Evolutionary conservation across 805 yeast species (phyloP), one percentile per base, ranked within the genome.

Genomic region (Pichia kluyveri): DNA sequence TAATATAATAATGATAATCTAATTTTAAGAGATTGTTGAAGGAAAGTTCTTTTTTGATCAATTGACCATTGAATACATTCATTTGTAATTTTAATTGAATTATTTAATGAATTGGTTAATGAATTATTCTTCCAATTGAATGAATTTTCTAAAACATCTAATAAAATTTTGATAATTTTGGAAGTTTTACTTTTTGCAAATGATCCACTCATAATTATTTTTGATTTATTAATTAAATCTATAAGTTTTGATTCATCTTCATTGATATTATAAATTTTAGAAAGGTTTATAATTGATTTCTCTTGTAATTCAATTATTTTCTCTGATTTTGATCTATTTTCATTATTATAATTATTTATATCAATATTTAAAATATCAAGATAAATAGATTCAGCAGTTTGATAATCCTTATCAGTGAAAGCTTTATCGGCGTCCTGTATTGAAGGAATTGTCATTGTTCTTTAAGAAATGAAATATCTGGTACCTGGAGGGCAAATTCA

Each of bases 151-250:
- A 86, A 79, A 52, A 79, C 70, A 60, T 91, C 98, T 57, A 93
- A 82, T 60, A 93, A 72, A 39, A 79, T 74, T 58, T 83, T 83
- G 56, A 91, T 82, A 48, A 91, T 85, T 65, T 91, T 93, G 19
- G 98, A 96, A 9, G 96, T 85, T 66, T 93, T 93, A 15, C 96
- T 86, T 69, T 93, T 93, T 42, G 98, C 96, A 60, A 86, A 80
- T 34, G 77, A 76, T 5, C 59, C 57, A 38, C 49, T 45, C 72
- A 89, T 82, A n/a, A 82, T 77, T 9, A 68, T 69, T 56, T 93
- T 77, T 0, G 95, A 82, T 39, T 78, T 73, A 12, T 79, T 72
- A 38, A 93, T 79, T 58, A 93, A 77, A 38, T 68, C 69, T 17
- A 73, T 69, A 41, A 93, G 72, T 55, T 80, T 75, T 5, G 67